Conservation (phyloP, 2,329 filamentous ascomycete genomes). For the Microsporum ferrugineum region DNA sequence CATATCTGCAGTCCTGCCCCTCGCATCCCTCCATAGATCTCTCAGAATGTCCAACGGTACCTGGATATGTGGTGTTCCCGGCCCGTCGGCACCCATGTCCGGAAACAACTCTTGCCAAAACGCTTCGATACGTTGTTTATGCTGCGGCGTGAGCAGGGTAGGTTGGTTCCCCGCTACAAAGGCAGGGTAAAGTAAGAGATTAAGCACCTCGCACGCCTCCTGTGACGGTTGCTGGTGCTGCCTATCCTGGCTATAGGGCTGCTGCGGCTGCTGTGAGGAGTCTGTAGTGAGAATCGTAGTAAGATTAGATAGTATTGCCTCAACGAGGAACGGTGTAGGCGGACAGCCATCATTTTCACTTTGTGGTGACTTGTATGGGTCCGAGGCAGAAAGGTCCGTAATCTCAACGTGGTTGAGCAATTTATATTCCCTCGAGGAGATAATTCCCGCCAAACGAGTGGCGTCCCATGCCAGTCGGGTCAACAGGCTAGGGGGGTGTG, state of each 20-base stretch:
- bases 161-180: slow-evolving; percentile 10
- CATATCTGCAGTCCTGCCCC: slow-evolving; percentile 6
- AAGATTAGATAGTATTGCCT: neutral
- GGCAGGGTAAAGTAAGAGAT: slow-evolving; percentile 11
- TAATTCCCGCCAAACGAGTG: slow-evolving; percentile 9
- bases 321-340: neutral
- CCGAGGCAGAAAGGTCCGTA: neutral
- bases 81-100: neutral
- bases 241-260: too few relatives aligned
- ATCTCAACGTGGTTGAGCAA: neutral
- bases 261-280: neutral
- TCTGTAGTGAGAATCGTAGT: neutral
- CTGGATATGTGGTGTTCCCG: slow-evolving; percentile 2
- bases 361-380: neutral
- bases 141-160: neutral
- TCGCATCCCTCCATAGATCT: slow-evolving; percentile 6
- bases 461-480: slow-evolving; percentile 7
- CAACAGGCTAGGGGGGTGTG: neutral
- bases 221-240: neutral
- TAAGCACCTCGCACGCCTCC: slow-evolving; percentile 5
- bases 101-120: slow-evolving; percentile 9
- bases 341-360: neutral
- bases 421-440: slow-evolving; percentile 6
- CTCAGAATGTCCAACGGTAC: slow-evolving; percentile 8
- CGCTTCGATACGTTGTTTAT: slow-evolving; percentile 5